Conservation (phyloP, 139 green algal genomes). For the Chlorella sorokiniana region DNA sequence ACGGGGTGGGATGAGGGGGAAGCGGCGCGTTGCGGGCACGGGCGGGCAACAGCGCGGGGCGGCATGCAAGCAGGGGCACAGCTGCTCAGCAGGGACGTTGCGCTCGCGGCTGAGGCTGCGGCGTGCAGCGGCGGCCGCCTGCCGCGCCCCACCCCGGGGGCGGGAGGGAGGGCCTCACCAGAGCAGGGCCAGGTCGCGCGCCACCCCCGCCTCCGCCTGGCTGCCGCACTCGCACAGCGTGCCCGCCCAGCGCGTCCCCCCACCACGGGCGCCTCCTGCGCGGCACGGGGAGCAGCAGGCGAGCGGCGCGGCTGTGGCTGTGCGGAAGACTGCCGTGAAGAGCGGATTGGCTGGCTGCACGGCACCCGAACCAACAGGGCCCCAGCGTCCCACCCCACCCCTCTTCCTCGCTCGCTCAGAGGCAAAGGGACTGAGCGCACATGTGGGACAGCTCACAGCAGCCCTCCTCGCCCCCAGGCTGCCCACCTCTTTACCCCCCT, state of each 20-base stretch:
- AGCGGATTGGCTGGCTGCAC: no score
- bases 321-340: no score
- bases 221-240: constrained; percentile 17
- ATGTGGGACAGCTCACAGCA: no score
- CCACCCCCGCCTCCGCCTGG: constrained; percentile 10
- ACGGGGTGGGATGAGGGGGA: background rate
- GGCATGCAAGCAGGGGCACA: background rate
- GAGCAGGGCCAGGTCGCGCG: constrained; percentile 8
- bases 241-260: background rate
- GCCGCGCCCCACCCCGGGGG: background rate
- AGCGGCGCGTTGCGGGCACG: background rate
- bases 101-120: background rate
- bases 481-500: background rate
- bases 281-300: background rate
- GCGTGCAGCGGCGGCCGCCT: background rate
- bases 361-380: no score
- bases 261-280: background rate
- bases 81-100: background rate
- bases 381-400: no score
- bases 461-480: background rate
- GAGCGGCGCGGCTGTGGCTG: no score
- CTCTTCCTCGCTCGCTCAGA: no score
- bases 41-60: background rate
- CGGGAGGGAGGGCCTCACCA: background rate
- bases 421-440: no score